Percentiles rank a stretch among this genome's conserved stretches.
Conservation (phyloP, 2,329 filamentous ascomycete species). For the Trichoderma arundinaceum region DNA sequence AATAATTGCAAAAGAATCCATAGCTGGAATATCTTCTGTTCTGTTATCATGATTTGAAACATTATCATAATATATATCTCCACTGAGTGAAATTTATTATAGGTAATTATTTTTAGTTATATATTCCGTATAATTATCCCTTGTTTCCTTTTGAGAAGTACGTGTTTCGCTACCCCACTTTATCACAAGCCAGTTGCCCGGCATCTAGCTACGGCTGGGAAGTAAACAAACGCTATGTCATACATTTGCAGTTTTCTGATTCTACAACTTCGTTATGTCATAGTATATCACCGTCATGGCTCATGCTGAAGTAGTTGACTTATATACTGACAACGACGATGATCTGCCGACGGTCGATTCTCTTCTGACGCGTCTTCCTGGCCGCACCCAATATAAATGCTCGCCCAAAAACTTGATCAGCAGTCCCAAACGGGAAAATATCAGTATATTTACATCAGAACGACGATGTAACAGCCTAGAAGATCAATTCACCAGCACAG, state of each 20-base stretch:
- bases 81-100: no score
- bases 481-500: neutral
- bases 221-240: slow-evolving; percentile 18
- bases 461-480: neutral
- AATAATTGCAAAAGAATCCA: no score
- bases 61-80: no score
- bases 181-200: slow-evolving; percentile 1
- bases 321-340: neutral
- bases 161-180: neutral
- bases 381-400: neutral
- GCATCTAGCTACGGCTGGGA: neutral
- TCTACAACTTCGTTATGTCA: neutral
- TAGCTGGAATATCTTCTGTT: no score
- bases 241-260: neutral
- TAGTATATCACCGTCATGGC: neutral
- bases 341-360: neutral
- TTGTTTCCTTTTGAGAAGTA: neutral
- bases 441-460: neutral
- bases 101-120: no score
- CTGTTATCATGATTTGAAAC: no score
- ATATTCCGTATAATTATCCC: no score
- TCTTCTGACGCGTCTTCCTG: neutral
- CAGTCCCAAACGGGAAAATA: neutral
- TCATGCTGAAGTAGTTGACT: neutral
- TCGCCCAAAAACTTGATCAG: neutral